Evolutionary conservation across 2,329 filamentous ascomycete species (phyloP).

Genomic region (Aspergillus pseudoviridinutans): DNA sequence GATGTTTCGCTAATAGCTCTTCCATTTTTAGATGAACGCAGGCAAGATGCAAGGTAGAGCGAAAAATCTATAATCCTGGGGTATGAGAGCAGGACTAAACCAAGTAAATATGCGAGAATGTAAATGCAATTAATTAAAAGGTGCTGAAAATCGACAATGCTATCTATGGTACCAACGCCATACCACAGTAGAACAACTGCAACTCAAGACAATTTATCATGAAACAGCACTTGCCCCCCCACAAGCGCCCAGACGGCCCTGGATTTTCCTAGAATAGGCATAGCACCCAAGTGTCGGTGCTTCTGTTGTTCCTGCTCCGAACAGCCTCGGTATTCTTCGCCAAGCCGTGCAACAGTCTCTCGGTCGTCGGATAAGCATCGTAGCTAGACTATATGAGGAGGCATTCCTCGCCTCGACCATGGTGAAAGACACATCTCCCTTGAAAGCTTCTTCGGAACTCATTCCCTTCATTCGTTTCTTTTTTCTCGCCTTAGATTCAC

Average conservation of each 20-base stretch:
- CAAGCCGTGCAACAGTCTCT: slow-evolving; percentile 4
- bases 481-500: background rate
- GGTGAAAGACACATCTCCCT: background rate
- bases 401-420: background rate
- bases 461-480: background rate
- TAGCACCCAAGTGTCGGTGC: slow-evolving; percentile 10
- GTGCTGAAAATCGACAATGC: background rate
- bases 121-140: slow-evolving; percentile 5
- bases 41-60: background rate
- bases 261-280: slow-evolving; percentile 12
- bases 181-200: background rate
- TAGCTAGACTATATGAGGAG: slow-evolving; percentile 1
- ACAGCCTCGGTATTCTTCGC: slow-evolving; percentile 25
- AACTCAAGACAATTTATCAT: background rate
- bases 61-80: background rate
- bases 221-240: background rate
- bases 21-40: slow-evolving; percentile 54
- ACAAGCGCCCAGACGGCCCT: background rate
- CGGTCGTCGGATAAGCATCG: slow-evolving; percentile 21
- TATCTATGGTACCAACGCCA: background rate
- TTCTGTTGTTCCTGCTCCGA: slow-evolving; percentile 9
- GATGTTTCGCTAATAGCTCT: slow-evolving; percentile 72
- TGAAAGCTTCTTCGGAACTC: background rate
- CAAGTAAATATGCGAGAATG: slow-evolving; percentile 5
- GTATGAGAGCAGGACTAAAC: background rate